phyloP scores from a whole-genome alignment of 495 filamentous ascomycete species.

The Diplogelasinospora grovesii region DNA sequence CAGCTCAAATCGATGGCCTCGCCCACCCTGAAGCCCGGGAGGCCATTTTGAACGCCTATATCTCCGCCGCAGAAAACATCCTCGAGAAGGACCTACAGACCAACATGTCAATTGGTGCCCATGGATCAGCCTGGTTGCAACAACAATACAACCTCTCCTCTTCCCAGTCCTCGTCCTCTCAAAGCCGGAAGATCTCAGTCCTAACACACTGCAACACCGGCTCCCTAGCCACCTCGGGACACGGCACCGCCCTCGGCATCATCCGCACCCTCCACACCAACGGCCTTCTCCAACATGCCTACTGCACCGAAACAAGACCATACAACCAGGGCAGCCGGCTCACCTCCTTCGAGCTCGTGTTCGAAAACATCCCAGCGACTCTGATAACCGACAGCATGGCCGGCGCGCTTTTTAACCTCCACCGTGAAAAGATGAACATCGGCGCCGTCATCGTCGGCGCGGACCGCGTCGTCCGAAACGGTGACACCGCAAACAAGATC shows the following conservation, averaged over 20 bases:
- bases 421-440: constrained; percentile 52
- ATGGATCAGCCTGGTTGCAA: constrained; percentile 78
- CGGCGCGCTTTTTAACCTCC: constrained; percentile 62
- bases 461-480: constrained; percentile 91
- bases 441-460: constrained; percentile 88
- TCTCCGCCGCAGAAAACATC: constrained; percentile 76
- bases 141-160: constrained; percentile 34
- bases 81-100: constrained; percentile 78
- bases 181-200: constrained; percentile 53
- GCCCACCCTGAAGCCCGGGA: constrained; percentile 28
- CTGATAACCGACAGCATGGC: constrained; percentile 97
- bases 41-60: constrained; percentile 57
- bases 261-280: constrained; percentile 73
- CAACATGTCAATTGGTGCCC: constrained; percentile 75
- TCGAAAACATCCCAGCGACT: constrained; percentile 87
- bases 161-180: no score
- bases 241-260: constrained; percentile 91
- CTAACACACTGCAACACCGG: constrained; percentile 98
- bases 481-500: constrained; percentile 98
- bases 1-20: constrained; percentile 26
- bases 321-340: constrained; percentile 97
- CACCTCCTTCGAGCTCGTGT: constrained; percentile 91
- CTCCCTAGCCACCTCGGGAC: constrained; percentile 92
- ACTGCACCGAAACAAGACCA: constrained; percentile 93
- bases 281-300: constrained; percentile 64